A percentile compares a stretch with the other conserved stretches of the same genome.
Evolutionary conservation across 768 basidiomycete genomes (phyloP).

Genomic region (Wakefieldia striispora): DNA sequence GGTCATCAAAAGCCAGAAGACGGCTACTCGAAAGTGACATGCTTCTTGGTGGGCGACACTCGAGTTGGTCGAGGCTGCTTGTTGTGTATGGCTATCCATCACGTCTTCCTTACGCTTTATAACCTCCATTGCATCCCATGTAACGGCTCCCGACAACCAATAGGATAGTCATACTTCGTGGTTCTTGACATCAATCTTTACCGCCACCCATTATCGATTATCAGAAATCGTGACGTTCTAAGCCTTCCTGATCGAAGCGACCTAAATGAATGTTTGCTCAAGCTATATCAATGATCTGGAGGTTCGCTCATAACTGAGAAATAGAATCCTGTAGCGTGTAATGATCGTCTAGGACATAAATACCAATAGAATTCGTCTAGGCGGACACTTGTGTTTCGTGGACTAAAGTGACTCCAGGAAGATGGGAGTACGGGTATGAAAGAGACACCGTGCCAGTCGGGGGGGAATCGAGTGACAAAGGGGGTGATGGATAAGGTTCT

Average conservation of each 20-base stretch:
- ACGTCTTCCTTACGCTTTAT: constrained; percentile 12
- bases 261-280: no score
- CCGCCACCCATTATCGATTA: no score
- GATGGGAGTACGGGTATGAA: constrained; percentile 6
- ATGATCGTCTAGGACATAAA: constrained; percentile 24
- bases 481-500: constrained; percentile 53
- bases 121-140: constrained; percentile 21
- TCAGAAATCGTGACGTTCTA: no score
- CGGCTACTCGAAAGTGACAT: constrained; percentile 25
- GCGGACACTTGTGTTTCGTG: constrained; percentile 15
- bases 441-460: constrained; percentile 13
- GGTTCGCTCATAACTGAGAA: background rate
- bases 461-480: constrained; percentile 33
- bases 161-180: constrained; percentile 7
- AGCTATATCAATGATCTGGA: no score
- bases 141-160: constrained; percentile 12
- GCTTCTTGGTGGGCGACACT: background rate
- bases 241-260: no score
- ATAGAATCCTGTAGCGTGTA: constrained; percentile 3
- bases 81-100: constrained; percentile 12
- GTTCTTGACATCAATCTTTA: no score
- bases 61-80: background rate
- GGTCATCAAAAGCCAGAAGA: constrained; percentile 87
- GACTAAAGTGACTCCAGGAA: constrained; percentile 1
- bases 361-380: constrained; percentile 13